phyloP scores from a whole-genome alignment of 345 rosid genomes.

The Hevea brasiliensis region DNA sequence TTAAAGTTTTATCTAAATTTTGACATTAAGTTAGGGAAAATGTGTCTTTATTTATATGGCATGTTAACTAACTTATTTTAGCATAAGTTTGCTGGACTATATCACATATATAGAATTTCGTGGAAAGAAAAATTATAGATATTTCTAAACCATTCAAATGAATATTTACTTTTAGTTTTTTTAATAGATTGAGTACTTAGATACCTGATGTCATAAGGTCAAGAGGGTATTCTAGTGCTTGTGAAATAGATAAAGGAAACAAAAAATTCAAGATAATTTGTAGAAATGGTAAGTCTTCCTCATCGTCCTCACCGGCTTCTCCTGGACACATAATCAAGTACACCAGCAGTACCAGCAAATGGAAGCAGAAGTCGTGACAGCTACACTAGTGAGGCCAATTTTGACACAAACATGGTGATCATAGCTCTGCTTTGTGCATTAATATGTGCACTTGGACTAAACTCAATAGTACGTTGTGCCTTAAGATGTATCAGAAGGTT shows the following conservation, averaged over 20 bases:
- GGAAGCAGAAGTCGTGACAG: slow-evolving; percentile 25
- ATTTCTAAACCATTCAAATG: too few relatives aligned
- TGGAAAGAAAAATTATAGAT: too few relatives aligned
- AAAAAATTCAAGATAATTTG: not conserved
- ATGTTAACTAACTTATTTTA: too few relatives aligned
- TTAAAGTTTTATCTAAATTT: too few relatives aligned
- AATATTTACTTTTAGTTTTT: too few relatives aligned
- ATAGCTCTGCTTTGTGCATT: slow-evolving; percentile 33
- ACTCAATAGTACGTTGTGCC: slow-evolving; percentile 30
- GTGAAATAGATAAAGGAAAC: too few relatives aligned
- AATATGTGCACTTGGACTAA: slow-evolving; percentile 27
- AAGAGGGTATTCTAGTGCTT: not conserved
- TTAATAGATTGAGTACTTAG: too few relatives aligned
- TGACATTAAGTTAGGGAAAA: too few relatives aligned
- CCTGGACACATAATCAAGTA: slow-evolving; percentile 29
- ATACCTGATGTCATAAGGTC: too few relatives aligned
- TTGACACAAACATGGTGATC: slow-evolving; percentile 32
- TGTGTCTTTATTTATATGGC: too few relatives aligned
- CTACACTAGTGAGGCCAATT: slow-evolving; percentile 43
- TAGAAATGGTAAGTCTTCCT: slow-evolving; percentile 13
- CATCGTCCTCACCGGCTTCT: slow-evolving; percentile 49
- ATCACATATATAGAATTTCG: too few relatives aligned
- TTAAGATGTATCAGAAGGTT: slow-evolving; percentile 28
- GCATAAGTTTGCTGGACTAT: too few relatives aligned
- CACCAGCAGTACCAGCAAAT: slow-evolving; percentile 21